Evolutionary conservation across 2,329 filamentous ascomycete species (phyloP).

Genomic region (Fulvia fulva): DNA sequence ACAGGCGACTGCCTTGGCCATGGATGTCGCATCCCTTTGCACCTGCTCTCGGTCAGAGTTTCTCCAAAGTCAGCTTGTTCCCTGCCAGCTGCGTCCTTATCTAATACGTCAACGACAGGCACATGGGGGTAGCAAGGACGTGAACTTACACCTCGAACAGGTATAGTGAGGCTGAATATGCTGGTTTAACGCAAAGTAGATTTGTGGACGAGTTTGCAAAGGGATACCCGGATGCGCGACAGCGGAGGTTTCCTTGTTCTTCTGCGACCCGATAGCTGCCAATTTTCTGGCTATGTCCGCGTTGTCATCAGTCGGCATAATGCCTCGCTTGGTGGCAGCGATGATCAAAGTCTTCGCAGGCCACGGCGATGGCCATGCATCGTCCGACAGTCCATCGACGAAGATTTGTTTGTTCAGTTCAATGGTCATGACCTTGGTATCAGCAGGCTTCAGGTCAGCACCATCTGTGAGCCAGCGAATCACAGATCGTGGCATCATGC

Average conservation of each 20-base stretch:
- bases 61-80: no score
- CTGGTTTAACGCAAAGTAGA: no score
- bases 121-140: no score
- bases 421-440: constrained; percentile 6
- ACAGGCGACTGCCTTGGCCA: constrained; percentile 26
- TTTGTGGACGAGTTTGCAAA: no score
- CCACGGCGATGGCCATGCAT: constrained; percentile 19
- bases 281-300: constrained; percentile 17
- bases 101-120: no score
- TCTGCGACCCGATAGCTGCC: constrained; percentile 17
- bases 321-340: constrained; percentile 24
- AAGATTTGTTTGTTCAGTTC: constrained; percentile 18
- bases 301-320: constrained; percentile 25
- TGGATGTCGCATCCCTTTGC: constrained; percentile 30
- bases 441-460: constrained; percentile 13
- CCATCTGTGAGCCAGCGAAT: constrained; percentile 25
- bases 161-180: no score
- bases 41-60: no score
- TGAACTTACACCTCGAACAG: no score
- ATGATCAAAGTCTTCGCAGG: constrained; percentile 25
- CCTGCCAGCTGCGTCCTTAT: no score
- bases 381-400: constrained; percentile 5
- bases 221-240: constrained; percentile 17
- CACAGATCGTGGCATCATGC: constrained; percentile 13
- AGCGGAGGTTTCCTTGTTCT: constrained; percentile 20